A percentile compares a stretch with the other conserved stretches of the same genome.
Evolutionary conservation across 371 early-diverging fungal genomes (phyloP).

Genomic region (Blakeslea trispora): DNA sequence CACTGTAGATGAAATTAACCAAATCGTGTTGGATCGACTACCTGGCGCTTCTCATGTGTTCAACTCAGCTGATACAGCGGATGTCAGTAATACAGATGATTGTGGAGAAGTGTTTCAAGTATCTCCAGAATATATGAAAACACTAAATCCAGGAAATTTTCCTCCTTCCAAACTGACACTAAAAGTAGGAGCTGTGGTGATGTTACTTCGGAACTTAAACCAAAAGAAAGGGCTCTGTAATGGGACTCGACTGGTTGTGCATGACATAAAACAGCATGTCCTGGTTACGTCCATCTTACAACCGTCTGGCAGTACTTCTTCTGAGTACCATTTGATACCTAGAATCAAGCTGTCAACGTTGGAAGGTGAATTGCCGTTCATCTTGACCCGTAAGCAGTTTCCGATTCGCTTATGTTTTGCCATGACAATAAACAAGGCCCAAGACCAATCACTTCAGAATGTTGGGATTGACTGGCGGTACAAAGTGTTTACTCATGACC

Average conservation of each 20-base stretch:
- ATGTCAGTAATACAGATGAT: not conserved
- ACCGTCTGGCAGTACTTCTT: no score
- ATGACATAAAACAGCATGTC: no score
- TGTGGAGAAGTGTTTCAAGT: not conserved
- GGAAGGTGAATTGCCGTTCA: no score
- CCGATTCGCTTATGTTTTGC: not conserved
- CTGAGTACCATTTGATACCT: no score
- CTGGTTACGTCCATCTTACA: no score
- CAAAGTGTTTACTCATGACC: slow-evolving; percentile 7
- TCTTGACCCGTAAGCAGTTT: no score
- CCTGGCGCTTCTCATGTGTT: not conserved
- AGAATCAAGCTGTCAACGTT: no score
- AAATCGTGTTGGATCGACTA: not conserved
- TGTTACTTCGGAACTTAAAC: not conserved
- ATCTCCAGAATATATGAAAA: not conserved
- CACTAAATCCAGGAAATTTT: not conserved
- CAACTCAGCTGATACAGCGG: not conserved
- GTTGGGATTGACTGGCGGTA: not conserved
- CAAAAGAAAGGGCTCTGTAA: slow-evolving; percentile 27
- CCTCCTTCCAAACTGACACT: not conserved
- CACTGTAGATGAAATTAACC: not conserved
- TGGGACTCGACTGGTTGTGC: slow-evolving; percentile 12
- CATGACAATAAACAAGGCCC: slow-evolving; percentile 10
- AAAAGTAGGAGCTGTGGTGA: not conserved
- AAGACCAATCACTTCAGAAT: not conserved